Evolutionary conservation across 306 rosid genomes (phyloP), one percentile per base, ranked within the genome.

Genomic region (Castanospermum australe): DNA sequence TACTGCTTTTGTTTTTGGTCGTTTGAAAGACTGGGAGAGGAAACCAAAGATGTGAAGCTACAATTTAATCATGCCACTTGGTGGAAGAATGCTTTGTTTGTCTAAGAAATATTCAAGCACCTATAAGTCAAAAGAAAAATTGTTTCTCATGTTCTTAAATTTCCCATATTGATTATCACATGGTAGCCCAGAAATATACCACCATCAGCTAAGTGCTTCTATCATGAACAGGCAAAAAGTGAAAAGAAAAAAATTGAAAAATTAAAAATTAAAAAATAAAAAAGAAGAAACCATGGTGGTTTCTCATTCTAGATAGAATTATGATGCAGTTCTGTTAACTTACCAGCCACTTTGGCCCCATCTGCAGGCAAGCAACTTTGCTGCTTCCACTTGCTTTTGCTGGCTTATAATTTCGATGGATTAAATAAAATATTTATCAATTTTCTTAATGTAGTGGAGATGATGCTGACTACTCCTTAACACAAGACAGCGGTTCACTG

Each of bases 271-370:
- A 13, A 44, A 71, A 45, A 24, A 0, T 8, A 10, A 13, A 38
- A 10, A 13, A 38, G 51, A 57, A 57, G 14, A 45, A 75, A 1
- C 6, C 20, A 5, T 3, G 9, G 41, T 13, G 24, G 47, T 11
- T 28, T 75, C 15, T 28, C 9, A 32, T 33, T 20, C 22, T 61
- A 12, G 33, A 32, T 15, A 20, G 28, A 63, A 47, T 20, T 33
- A 52, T 45, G 3, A 45, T 50, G 8, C 55, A 50, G 55, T 25
- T 8, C 21, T 15, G 22, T 48, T 35, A 76, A 3, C 20, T 11
- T 6, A 13, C 8, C 83, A 5, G 54, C 47, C 21, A 33, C 20
- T 44, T 70, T 74, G 66, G 30, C 82, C 71, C 38, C 36, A 70
- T 39, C 41, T 69, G 38, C 35, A 47, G 48, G 11, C 14, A 1